A percentile compares a stretch with the other conserved stretches of the same genome.
These are phyloP conservation scores for Fusarium burgessii DNA, from an alignment of 2,329 filamentous ascomycete genomes.

Conservation along the genomic window DNA sequence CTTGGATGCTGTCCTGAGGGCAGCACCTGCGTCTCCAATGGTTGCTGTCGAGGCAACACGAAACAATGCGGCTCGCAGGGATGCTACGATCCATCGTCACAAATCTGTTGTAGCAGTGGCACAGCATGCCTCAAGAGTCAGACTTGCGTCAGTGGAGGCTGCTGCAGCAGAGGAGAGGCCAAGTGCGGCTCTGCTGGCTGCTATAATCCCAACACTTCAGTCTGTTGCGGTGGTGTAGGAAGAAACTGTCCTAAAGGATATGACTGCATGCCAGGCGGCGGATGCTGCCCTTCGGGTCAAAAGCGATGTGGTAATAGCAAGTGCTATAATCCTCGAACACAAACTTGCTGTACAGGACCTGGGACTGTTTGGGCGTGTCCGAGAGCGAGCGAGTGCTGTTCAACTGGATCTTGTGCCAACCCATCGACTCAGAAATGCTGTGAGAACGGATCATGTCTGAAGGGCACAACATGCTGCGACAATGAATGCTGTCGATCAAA, in stretches of 20 bases:
- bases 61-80: not conserved
- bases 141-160: not conserved
- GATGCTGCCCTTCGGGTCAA: conserved; percentile 5
- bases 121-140: not conserved
- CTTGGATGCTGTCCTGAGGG: conserved; percentile 2
- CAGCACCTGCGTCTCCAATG: conserved; percentile 1
- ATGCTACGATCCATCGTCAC: not conserved
- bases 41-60: conserved; percentile 1
- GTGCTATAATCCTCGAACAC: conserved; percentile 9
- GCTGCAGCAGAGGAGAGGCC: not conserved
- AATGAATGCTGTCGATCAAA: conserved; percentile 3
- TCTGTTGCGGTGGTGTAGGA: not conserved
- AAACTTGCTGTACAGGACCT: not conserved
- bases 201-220: not conserved
- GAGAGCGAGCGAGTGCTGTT: not conserved
- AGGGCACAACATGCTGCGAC: conserved; percentile 11
- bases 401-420: not conserved
- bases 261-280: conserved; percentile 13
- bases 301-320: conserved; percentile 17
- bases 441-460: not conserved
- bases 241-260: not conserved
- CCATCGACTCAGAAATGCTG: conserved; percentile 3
- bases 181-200: conserved; percentile 6
- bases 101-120: not conserved
- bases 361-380: conserved; percentile 10